These are phyloP conservation scores for Thalia dealbata DNA, from an alignment of 176 grass and related monocot genomes.

Conservation along the genomic window DNA sequence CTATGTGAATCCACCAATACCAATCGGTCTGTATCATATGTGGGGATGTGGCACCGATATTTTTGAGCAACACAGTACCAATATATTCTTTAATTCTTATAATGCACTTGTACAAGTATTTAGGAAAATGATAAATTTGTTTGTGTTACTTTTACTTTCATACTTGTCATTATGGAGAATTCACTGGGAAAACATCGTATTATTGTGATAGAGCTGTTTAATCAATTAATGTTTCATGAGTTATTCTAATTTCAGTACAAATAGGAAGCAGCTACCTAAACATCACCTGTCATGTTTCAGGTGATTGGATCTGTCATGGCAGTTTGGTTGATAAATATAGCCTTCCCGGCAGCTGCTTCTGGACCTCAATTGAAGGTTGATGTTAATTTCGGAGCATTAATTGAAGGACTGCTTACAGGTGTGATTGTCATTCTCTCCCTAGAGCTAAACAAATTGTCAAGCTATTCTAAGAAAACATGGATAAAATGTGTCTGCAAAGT, in stretches of 20 bases:
- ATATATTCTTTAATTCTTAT: no score
- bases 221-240: neutral
- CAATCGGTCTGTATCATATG: no score
- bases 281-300: neutral
- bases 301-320: conserved; percentile 15
- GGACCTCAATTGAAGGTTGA: conserved; percentile 16
- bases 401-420: conserved; percentile 17
- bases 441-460: conserved; percentile 11
- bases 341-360: conserved; percentile 6
- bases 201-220: neutral
- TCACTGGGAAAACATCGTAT: neutral
- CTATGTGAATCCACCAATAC: no score
- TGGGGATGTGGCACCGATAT: no score
- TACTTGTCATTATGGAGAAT: neutral
- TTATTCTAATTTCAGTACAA: neutral
- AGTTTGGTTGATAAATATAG: conserved; percentile 19
- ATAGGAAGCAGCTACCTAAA: neutral
- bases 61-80: no score
- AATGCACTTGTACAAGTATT: no score
- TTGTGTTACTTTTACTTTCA: neutral
- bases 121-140: neutral
- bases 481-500: conserved; percentile 13
- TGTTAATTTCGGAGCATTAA: conserved; percentile 14
- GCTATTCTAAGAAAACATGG: conserved; percentile 15
- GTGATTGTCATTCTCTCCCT: conserved; percentile 2